phyloP scores from a whole-genome alignment of 805 yeast species.

The Sugiyamaella smithiae region DNA sequence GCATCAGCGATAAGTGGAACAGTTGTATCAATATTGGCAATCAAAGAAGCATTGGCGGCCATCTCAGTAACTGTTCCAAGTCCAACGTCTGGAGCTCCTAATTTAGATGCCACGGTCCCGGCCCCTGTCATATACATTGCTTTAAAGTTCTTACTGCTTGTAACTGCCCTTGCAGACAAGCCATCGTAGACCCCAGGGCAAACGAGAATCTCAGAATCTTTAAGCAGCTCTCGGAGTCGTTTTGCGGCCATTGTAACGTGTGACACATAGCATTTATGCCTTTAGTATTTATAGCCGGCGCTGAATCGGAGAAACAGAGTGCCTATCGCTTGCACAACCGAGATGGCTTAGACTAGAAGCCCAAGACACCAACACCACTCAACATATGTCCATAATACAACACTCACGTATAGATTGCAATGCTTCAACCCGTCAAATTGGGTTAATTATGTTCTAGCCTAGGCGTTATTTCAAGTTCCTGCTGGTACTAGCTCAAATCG shows the following conservation, averaged over 20 bases:
- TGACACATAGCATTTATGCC: neutral
- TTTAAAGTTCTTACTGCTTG: neutral
- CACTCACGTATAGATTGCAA: too few species aligned
- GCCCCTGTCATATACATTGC: slow-evolving; percentile 17
- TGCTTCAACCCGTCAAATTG: too few species aligned
- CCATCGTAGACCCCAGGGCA: slow-evolving; percentile 16
- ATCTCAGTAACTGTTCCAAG: slow-evolving; percentile 10
- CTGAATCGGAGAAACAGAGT: too few species aligned
- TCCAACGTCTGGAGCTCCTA: slow-evolving; percentile 13
- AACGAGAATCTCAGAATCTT: slow-evolving; percentile 10
- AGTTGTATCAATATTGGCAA: slow-evolving; percentile 6
- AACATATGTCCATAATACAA: too few species aligned
- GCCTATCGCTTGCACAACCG: too few species aligned
- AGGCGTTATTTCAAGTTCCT: too few species aligned
- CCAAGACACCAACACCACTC: too few species aligned
- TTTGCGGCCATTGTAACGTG: neutral
- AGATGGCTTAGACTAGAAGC: too few species aligned
- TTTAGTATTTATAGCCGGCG: neutral
- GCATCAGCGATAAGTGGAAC: slow-evolving; percentile 16
- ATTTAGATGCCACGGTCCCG: slow-evolving; percentile 8
- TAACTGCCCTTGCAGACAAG: slow-evolving; percentile 5
- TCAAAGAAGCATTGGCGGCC: slow-evolving; percentile 11
- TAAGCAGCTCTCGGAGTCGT: slow-evolving; percentile 6
- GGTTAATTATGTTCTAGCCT: too few species aligned
- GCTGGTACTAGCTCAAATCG: too few species aligned